Conservation (phyloP, 2,329 filamentous ascomycete species). For the Pyrenophora graminea region DNA sequence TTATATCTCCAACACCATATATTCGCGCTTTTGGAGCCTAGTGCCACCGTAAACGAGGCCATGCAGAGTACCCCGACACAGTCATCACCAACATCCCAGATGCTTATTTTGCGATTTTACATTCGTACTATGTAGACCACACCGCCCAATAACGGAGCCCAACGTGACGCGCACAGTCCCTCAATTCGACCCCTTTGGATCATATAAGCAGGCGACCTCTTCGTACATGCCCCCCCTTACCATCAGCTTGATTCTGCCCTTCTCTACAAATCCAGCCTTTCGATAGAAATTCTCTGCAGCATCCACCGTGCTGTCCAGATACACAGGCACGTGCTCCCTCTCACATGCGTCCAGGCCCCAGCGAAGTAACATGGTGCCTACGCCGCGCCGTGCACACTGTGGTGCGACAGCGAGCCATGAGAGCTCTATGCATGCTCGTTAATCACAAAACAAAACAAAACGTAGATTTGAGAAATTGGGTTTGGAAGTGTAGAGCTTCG, state of each 20-base stretch:
- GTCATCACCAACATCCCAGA: not conserved
- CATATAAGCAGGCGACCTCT: conserved; percentile 11
- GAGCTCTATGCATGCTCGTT: conserved; percentile 2
- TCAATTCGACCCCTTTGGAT: not conserved
- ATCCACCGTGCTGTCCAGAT: conserved; percentile 9
- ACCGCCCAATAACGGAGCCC: no score
- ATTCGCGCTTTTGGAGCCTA: no score
- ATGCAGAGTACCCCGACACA: conserved; percentile 6
- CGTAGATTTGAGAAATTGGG: not conserved
- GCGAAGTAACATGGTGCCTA: conserved; percentile 4
- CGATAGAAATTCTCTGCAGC: conserved; percentile 7
- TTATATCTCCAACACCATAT: no score
- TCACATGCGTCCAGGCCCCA: conserved; percentile 10
- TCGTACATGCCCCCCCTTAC: conserved; percentile 6
- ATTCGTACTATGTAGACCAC: no score
- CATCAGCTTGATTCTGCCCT: conserved; percentile 7
- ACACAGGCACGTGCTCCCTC: not conserved
- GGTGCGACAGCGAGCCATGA: conserved; percentile 10
- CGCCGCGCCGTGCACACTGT: conserved; percentile 4
- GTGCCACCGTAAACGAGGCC: no score
- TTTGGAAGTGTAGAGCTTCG: not conserved
- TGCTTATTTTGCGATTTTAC: no score
- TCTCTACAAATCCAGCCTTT: conserved; percentile 8
- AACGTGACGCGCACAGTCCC: no score
- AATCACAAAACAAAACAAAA: not conserved